phyloP scores from a whole-genome alignment of 495 filamentous ascomycete genomes.

The Daldinia childiae region DNA sequence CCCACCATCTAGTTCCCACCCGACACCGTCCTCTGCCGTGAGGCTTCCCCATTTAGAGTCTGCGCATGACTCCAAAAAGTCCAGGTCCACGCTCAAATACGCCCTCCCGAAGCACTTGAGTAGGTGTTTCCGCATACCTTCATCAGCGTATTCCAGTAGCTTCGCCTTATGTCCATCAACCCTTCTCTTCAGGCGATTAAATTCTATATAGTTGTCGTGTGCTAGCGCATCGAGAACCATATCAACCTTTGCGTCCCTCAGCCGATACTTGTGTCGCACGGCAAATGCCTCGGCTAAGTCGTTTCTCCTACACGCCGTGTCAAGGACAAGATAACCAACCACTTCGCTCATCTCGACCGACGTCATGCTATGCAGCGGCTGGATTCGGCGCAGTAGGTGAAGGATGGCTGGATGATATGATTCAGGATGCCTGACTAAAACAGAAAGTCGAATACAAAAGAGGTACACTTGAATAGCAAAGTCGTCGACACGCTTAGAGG shows the following conservation, averaged over 20 bases:
- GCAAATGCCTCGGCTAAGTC: constrained; percentile 77
- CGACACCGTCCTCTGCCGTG: constrained; percentile 69
- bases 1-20: constrained; percentile 78
- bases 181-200: constrained; percentile 72
- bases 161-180: constrained; percentile 80
- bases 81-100: constrained; percentile 76
- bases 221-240: constrained; percentile 74
- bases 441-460: constrained; percentile 84
- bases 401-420: constrained; percentile 90
- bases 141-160: constrained; percentile 82
- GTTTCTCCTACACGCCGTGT: constrained; percentile 85
- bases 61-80: constrained; percentile 70
- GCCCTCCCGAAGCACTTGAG: constrained; percentile 84
- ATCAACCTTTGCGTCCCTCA: constrained; percentile 70
- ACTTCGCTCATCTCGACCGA: constrained; percentile 78
- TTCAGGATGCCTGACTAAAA: constrained; percentile 80
- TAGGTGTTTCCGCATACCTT: constrained; percentile 72
- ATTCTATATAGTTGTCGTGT: constrained; percentile 82
- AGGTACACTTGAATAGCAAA: constrained; percentile 76
- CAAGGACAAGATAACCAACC: constrained; percentile 81
- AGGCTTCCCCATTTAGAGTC: constrained; percentile 74
- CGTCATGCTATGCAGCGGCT: constrained; percentile 69
- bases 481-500: constrained; percentile 71
- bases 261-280: constrained; percentile 63
- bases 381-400: constrained; percentile 77